Percentiles rank a stretch among this genome's conserved stretches.
Conservation (phyloP, 2,329 filamentous ascomycete genomes). For the Periconia sp. region DNA sequence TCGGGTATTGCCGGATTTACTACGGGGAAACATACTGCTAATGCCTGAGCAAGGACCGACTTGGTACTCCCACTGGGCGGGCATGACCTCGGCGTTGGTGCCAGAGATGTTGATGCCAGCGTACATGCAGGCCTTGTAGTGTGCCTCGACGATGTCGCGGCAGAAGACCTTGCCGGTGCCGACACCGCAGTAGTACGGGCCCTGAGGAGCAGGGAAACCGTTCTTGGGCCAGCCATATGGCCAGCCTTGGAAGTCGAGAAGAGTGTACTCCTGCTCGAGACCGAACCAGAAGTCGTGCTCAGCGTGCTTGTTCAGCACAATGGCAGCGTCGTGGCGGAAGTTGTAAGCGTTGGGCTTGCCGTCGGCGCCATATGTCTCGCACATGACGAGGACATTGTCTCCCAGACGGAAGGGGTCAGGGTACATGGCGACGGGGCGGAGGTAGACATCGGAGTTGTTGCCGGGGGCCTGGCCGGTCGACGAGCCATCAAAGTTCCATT, state of each 20-base stretch:
- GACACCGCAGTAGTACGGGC: constrained; percentile 97
- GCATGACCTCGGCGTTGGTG: constrained; percentile 99
- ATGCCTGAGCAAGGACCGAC: constrained; percentile 91
- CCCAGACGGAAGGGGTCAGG: constrained; percentile 88
- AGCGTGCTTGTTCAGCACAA: constrained; percentile 88
- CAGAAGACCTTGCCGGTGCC: constrained; percentile 96
- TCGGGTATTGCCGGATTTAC: constrained; percentile 4
- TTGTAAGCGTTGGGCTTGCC: constrained; percentile 98
- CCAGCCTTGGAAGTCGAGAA: constrained; percentile 83
- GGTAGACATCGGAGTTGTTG: constrained; percentile 97
- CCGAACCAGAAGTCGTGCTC: constrained; percentile 94
- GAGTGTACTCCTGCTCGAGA: constrained; percentile 96
- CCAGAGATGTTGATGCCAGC: constrained; percentile 92
- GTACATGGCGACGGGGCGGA: constrained; percentile 86
- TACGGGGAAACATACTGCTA: constrained; percentile 63
- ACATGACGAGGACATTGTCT: constrained; percentile 92
- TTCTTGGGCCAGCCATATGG: constrained; percentile 91
- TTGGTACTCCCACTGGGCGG: constrained; percentile 97
- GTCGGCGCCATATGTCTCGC: constrained; percentile 93
- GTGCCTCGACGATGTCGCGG: constrained; percentile 95
- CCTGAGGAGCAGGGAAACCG: constrained; percentile 90
- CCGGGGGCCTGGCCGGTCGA: constrained; percentile 91
- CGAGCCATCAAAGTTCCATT: constrained; percentile 88
- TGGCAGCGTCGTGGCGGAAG: constrained; percentile 88
- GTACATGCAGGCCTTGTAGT: constrained; percentile 90